phyloP scores from a whole-genome alignment of 2,329 filamentous ascomycete genomes.

The Coleophoma crateriformis region DNA sequence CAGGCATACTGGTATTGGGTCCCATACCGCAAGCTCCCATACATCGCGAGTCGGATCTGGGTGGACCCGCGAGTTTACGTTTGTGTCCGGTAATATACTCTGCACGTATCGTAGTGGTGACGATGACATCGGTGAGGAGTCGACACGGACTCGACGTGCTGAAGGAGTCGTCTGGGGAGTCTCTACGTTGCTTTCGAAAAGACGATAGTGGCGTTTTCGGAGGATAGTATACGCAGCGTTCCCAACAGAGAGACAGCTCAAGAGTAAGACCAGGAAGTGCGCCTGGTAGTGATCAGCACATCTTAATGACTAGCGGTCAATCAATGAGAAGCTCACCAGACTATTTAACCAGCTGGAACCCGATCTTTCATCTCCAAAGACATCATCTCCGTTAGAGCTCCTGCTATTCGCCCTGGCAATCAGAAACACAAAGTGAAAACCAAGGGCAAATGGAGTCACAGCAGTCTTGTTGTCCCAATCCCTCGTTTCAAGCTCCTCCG shows the following conservation, averaged over 20 bases:
- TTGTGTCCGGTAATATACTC: slow-evolving; percentile 59
- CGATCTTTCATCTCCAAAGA: slow-evolving; percentile 67
- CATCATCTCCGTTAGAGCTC: slow-evolving; percentile 48
- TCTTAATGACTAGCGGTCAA: background rate
- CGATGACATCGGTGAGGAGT: slow-evolving; percentile 71
- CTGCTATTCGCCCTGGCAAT: slow-evolving; percentile 74
- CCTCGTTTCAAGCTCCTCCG: slow-evolving; percentile 85
- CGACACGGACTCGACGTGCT: slow-evolving; percentile 80
- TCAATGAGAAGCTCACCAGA: slow-evolving; percentile 41
- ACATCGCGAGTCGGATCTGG: slow-evolving; percentile 80
- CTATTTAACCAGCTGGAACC: slow-evolving; percentile 59
- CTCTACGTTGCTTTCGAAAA: slow-evolving; percentile 86
- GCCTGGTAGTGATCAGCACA: slow-evolving; percentile 40
- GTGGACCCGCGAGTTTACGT: slow-evolving; percentile 77
- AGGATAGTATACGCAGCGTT: slow-evolving; percentile 82
- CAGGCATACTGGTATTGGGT: slow-evolving; percentile 79
- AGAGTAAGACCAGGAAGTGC: slow-evolving; percentile 63
- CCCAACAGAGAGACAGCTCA: slow-evolving; percentile 59
- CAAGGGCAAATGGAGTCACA: slow-evolving; percentile 69
- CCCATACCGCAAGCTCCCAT: slow-evolving; percentile 93
- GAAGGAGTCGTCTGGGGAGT: slow-evolving; percentile 72
- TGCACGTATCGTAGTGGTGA: slow-evolving; percentile 75
- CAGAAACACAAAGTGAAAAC: slow-evolving; percentile 73
- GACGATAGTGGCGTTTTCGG: slow-evolving; percentile 78
- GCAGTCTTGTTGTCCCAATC: slow-evolving; percentile 83